A percentile compares a stretch with the other conserved stretches of the same genome.
phyloP scores from a whole-genome alignment of 2,329 filamentous ascomycete genomes.

The Penicillium paneum region DNA sequence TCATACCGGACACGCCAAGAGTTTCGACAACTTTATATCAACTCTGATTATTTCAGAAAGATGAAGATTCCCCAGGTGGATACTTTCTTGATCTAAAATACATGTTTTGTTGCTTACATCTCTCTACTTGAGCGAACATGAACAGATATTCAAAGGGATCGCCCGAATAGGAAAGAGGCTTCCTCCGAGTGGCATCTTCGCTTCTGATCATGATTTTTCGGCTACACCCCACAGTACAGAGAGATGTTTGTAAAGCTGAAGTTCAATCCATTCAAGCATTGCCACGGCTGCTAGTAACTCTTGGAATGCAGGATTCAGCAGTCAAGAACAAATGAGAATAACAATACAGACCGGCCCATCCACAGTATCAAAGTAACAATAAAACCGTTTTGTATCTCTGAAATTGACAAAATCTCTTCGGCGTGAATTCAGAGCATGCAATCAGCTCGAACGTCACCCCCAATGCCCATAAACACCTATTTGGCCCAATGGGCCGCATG shows the following conservation, averaged over 20 bases:
- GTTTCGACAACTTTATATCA: neutral
- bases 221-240: neutral
- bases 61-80: too few relatives aligned
- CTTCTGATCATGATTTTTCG: neutral
- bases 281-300: neutral
- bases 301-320: neutral
- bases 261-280: neutral
- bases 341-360: neutral
- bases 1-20: conserved; percentile 7
- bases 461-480: neutral
- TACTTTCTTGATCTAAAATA: too few relatives aligned
- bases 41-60: neutral
- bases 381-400: neutral
- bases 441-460: neutral
- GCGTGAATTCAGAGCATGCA: neutral
- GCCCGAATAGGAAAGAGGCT: neutral
- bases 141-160: neutral
- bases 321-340: neutral
- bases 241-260: neutral
- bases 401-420: too few relatives aligned
- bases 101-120: neutral
- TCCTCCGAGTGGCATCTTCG: neutral
- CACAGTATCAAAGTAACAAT: neutral
- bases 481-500: neutral
- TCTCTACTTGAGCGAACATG: neutral